Evolutionary conservation across 345 rosid genomes (phyloP).

Genomic region (Eucalyptus dawsonii): DNA sequence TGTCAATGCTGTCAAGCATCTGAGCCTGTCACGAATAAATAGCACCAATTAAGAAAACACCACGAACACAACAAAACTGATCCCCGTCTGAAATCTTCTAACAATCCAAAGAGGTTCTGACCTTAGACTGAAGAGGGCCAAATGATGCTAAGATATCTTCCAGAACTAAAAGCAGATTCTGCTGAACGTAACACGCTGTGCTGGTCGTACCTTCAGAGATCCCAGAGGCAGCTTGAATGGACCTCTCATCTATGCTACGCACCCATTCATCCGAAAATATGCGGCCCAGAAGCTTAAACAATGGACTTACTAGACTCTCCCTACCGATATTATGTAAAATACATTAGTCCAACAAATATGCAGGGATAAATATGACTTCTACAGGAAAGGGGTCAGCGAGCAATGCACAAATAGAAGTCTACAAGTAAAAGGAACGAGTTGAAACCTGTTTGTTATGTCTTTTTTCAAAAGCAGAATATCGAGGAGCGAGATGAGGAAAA

Average conservation of each 20-base stretch:
- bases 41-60: neutral
- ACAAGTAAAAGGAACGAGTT: neutral
- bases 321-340: slow-evolving; percentile 15
- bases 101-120: slow-evolving; percentile 5
- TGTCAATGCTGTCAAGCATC: slow-evolving; percentile 21
- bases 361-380: neutral
- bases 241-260: slow-evolving; percentile 9
- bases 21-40: slow-evolving; percentile 36
- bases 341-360: neutral
- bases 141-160: slow-evolving; percentile 51
- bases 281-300: slow-evolving; percentile 62
- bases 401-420: neutral
- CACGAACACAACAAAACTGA: neutral
- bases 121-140: slow-evolving; percentile 26
- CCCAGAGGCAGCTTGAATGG: slow-evolving; percentile 26
- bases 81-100: neutral
- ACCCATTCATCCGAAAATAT: slow-evolving; percentile 38
- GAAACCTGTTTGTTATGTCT: slow-evolving; percentile 63
- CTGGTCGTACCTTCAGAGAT: slow-evolving; percentile 15
- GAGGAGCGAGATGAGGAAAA: slow-evolving; percentile 56
- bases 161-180: slow-evolving; percentile 52
- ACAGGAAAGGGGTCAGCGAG: neutral
- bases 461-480: slow-evolving; percentile 74
- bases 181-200: slow-evolving; percentile 33
- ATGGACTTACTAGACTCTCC: slow-evolving; percentile 57